Percentiles rank a stretch among this genome's conserved stretches.
phyloP scores from a whole-genome alignment of 192 early-diverging fungal genomes.

The Pilobolus umbonatus region DNA sequence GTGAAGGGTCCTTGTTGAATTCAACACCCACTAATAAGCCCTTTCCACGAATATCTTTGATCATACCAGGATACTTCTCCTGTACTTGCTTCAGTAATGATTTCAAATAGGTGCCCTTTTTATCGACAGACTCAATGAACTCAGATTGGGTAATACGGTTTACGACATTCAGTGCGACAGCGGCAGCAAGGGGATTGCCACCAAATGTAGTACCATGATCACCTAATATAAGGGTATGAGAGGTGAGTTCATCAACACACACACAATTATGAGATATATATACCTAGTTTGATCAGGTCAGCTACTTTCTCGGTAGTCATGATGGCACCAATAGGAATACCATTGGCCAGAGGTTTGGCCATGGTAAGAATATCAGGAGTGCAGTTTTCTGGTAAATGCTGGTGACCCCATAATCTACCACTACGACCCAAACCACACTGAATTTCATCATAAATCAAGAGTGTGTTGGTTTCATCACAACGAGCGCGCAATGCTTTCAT shows the following conservation, averaged over 20 bases:
- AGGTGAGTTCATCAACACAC: background rate
- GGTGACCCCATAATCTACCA: constrained; percentile 86
- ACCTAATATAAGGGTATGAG: constrained; percentile 38
- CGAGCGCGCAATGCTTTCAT: constrained; percentile 67
- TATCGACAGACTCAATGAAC: constrained; percentile 69
- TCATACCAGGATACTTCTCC: constrained; percentile 39
- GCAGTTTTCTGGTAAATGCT: constrained; percentile 58
- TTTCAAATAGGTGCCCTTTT: constrained; percentile 61
- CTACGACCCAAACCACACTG: constrained; percentile 92
- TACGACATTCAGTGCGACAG: constrained; percentile 74
- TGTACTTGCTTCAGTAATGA: constrained; percentile 42
- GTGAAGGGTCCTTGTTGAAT: constrained; percentile 63
- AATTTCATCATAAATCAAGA: constrained; percentile 95
- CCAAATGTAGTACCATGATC: constrained; percentile 99
- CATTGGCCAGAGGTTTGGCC: constrained; percentile 97
- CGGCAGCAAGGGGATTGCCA: constrained; percentile 87
- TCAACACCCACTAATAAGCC: constrained; percentile 88
- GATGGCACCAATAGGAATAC: constrained; percentile 93
- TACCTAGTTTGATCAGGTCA: constrained; percentile 69
- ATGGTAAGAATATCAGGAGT: constrained; percentile 90
- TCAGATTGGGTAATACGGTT: constrained; percentile 60
- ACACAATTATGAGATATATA: background rate
- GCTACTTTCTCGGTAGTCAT: constrained; percentile 75
- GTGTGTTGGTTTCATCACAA: constrained; percentile 82
- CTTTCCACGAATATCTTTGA: constrained; percentile 76